Evolutionary conservation across 176 grass and related monocot genomes (phyloP).

Genomic region (Leersia perrieri): DNA sequence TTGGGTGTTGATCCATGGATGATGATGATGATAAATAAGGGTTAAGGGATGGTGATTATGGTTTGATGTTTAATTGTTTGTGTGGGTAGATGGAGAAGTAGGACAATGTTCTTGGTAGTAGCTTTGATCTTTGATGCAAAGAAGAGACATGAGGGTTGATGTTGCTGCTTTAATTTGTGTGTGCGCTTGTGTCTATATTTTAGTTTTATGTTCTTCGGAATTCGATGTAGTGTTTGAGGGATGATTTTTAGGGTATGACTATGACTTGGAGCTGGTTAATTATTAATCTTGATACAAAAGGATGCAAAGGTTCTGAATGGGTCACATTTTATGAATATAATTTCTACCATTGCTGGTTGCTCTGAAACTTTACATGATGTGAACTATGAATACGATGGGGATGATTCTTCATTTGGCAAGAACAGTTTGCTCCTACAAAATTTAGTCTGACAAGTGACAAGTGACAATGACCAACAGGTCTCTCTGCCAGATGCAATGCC

Average conservation of each 20-base stretch:
- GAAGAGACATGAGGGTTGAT: neutral
- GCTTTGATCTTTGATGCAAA: slow-evolving; percentile 7
- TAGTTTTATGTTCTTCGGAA: neutral
- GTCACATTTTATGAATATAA: neutral
- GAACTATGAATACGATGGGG: no score
- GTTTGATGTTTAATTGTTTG: neutral
- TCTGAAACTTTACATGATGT: neutral
- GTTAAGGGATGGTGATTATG: neutral
- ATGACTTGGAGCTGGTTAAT: neutral
- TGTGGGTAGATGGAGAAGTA: no score
- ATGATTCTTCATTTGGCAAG: neutral
- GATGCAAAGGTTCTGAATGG: neutral
- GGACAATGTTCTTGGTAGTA: neutral
- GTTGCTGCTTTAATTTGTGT: neutral
- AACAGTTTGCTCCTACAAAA: neutral
- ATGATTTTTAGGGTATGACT: neutral
- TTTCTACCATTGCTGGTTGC: neutral
- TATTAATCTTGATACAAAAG: neutral
- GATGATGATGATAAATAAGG: slow-evolving; percentile 17
- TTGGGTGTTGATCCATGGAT: neutral
- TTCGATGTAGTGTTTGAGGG: neutral
- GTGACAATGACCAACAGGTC: neutral
- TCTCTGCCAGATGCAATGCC: no score
- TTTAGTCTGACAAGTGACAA: no score
- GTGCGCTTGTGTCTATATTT: neutral